Evolutionary conservation across 495 filamentous ascomycete species (phyloP).

Genomic region (Umbilicaria muhlenbergii): DNA sequence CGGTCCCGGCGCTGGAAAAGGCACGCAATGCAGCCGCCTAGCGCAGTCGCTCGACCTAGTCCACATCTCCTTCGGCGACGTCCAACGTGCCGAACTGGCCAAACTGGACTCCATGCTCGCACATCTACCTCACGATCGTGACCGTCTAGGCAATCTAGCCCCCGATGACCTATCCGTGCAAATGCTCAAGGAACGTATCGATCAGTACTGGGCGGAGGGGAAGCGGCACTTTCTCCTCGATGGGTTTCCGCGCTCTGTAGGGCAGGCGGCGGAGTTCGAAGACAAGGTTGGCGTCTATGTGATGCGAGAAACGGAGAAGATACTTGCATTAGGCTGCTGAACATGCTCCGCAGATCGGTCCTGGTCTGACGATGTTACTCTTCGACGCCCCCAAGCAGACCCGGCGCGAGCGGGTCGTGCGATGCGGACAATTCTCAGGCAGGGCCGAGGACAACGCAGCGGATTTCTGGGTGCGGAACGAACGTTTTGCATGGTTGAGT

Average conservation of each 20-base stretch:
- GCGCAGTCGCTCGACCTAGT: neutral
- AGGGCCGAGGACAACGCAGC: too few species aligned
- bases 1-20: conserved; percentile 23
- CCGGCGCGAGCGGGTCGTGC: too few species aligned
- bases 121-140: conserved; percentile 10
- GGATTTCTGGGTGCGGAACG: too few species aligned
- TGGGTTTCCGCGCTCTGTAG: conserved; percentile 23
- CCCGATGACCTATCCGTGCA: conserved; percentile 10
- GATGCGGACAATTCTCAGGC: too few species aligned
- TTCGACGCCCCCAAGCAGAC: too few species aligned
- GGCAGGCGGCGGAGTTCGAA: conserved; percentile 17
- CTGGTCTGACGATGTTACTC: too few species aligned
- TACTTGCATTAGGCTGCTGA: too few species aligned
- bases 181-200: conserved; percentile 5
- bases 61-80: conserved; percentile 22
- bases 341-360: too few species aligned
- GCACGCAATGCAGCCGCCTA: conserved; percentile 19
- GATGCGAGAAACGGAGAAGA: too few species aligned
- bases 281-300: conserved; percentile 8
- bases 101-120: neutral
- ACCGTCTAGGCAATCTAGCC: conserved; percentile 9
- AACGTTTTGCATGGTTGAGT: too few species aligned
- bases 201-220: conserved; percentile 6
- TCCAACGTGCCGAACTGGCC: conserved; percentile 14
- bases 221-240: conserved; percentile 17